Percentiles rank a stretch among this genome's conserved stretches.
phyloP scores from a whole-genome alignment of 805 yeast genomes.

The Debaryomyces castellii region DNA sequence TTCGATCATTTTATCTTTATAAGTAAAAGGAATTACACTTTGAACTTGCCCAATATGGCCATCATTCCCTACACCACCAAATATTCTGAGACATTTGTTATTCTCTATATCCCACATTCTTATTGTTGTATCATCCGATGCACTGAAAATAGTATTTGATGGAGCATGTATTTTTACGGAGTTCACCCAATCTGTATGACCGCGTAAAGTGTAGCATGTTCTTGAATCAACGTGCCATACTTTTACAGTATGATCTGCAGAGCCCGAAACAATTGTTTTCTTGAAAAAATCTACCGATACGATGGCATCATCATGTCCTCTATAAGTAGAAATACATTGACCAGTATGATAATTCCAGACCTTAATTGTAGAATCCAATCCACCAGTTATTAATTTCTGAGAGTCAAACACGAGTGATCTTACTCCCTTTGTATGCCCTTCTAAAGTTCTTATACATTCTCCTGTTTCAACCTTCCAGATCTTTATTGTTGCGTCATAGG shows the following conservation, averaged over 20 bases:
- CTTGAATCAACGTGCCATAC: slow-evolving; percentile 96
- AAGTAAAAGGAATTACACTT: slow-evolving; percentile 80
- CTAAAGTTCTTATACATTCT: slow-evolving; percentile 68
- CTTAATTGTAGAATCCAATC: slow-evolving; percentile 85
- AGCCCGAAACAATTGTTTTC: slow-evolving; percentile 86
- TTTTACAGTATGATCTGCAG: slow-evolving; percentile 88
- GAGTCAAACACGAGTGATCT: slow-evolving; percentile 82
- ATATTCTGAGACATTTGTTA: slow-evolving; percentile 74
- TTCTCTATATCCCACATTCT: slow-evolving; percentile 91
- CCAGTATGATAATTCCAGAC: slow-evolving; percentile 98
- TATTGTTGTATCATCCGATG: slow-evolving; percentile 89
- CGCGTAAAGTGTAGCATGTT: slow-evolving; percentile 88
- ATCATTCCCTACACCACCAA: slow-evolving; percentile 68
- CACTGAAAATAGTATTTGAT: slow-evolving; percentile 77
- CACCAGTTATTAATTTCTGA: slow-evolving; percentile 87
- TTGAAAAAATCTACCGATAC: slow-evolving; percentile 77
- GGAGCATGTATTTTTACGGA: slow-evolving; percentile 82
- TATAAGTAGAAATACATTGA: slow-evolving; percentile 86
- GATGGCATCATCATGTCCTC: slow-evolving; percentile 89
- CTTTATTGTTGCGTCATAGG: slow-evolving; percentile 85
- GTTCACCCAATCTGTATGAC: slow-evolving; percentile 91
- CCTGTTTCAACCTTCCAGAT: slow-evolving; percentile 92
- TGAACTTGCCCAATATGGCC: slow-evolving; percentile 96
- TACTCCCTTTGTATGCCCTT: slow-evolving; percentile 89
- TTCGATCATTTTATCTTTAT: slow-evolving; percentile 58